phyloP scores from a whole-genome alignment of 148 eudicot species.

The Chenopodium formosanum region DNA sequence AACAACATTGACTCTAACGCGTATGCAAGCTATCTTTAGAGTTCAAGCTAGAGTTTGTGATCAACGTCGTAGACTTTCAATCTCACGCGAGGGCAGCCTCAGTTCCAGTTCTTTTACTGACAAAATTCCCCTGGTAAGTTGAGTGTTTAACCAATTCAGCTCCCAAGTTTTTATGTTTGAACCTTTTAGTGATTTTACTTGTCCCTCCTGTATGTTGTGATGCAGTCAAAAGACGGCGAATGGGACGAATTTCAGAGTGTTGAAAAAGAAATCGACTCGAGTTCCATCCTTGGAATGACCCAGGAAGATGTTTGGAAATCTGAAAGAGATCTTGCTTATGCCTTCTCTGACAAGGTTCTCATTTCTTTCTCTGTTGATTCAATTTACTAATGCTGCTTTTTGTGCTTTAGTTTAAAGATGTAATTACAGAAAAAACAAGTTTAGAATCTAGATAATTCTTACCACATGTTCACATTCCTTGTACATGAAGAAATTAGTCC shows the following conservation, averaged over 20 bases:
- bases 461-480: slow-evolving; percentile 3
- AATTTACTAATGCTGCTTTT: slow-evolving; percentile 14
- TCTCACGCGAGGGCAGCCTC: slow-evolving; percentile 37
- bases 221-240: slow-evolving; percentile 31
- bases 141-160: not conserved
- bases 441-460: not conserved
- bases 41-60: slow-evolving; percentile 64
- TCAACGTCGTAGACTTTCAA: slow-evolving; percentile 63
- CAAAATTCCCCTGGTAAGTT: slow-evolving; percentile 20
- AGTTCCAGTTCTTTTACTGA: slow-evolving; percentile 35
- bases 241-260: slow-evolving; percentile 30
- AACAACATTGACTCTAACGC: slow-evolving; percentile 61
- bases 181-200: not conserved
- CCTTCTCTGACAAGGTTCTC: slow-evolving; percentile 36
- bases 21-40: slow-evolving; percentile 73
- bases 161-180: not conserved
- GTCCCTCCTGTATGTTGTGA: not conserved
- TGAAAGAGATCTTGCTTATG: slow-evolving; percentile 35
- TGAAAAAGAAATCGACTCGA: slow-evolving; percentile 33
- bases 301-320: slow-evolving; percentile 17
- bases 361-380: not conserved
- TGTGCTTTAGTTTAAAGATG: slow-evolving; percentile 17
- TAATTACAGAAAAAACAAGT: not conserved
- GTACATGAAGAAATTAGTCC: not conserved
- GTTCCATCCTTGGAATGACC: slow-evolving; percentile 24